Percentiles rank a stretch among this genome's conserved stretches.
phyloP scores from a whole-genome alignment of 768 basidiomycete genomes.

The Auriculariales sp. region DNA sequence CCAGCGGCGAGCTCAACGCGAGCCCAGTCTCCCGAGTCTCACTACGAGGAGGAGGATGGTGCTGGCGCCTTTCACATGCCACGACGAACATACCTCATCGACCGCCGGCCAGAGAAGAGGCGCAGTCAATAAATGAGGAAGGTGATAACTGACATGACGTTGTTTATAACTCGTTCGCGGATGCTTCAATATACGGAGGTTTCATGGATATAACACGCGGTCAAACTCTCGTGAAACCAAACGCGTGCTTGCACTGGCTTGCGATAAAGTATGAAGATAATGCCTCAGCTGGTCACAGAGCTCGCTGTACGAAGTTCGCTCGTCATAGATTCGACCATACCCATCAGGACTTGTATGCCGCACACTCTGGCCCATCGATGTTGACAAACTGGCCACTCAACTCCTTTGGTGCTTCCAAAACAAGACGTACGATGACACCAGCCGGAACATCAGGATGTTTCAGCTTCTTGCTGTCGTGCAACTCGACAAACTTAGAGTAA shows the following conservation, averaged over 20 bases:
- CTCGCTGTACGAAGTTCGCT: too few relatives aligned
- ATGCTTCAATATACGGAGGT: too few relatives aligned
- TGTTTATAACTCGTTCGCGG: too few relatives aligned
- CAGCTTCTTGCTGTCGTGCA: conserved; percentile 50
- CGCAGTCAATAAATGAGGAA: too few relatives aligned
- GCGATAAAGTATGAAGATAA: too few relatives aligned
- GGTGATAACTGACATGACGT: too few relatives aligned
- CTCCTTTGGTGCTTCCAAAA: conserved; percentile 43
- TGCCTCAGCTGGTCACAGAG: too few relatives aligned
- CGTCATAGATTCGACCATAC: too few relatives aligned
- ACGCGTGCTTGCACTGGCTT: too few relatives aligned
- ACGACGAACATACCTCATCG: background rate
- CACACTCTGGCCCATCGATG: conserved; percentile 63
- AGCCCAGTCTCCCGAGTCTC: background rate
- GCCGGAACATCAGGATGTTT: conserved; percentile 63
- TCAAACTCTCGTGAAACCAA: too few relatives aligned
- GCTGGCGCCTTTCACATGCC: background rate
- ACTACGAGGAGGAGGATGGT: background rate
- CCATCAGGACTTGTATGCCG: background rate
- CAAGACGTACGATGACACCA: conserved; percentile 63
- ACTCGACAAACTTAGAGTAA: conserved; percentile 41
- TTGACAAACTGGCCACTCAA: conserved; percentile 67
- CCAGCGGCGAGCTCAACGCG: too few relatives aligned
- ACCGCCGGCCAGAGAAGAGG: background rate
- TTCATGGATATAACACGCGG: too few relatives aligned